phyloP scores from a whole-genome alignment of 192 early-diverging fungal species.

The Coemansia sp. region DNA sequence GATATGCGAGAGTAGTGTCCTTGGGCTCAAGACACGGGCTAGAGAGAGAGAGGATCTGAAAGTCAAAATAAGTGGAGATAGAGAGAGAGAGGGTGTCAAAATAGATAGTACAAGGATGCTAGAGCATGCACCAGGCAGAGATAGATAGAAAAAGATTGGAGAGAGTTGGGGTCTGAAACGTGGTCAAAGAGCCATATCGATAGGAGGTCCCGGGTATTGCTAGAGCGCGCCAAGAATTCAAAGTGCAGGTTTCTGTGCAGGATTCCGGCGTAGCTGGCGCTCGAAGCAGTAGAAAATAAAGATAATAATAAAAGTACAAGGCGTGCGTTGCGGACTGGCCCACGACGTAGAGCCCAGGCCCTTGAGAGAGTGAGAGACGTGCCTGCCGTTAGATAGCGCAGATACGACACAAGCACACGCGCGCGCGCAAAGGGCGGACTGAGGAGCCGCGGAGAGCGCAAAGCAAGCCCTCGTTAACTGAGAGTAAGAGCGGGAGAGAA shows the following conservation, averaged over 20 bases:
- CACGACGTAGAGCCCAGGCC: slow-evolving; percentile 7
- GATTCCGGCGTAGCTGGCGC: neutral
- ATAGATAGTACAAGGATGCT: slow-evolving; percentile 10
- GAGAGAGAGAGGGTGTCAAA: neutral
- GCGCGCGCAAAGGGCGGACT: neutral
- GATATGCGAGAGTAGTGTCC: neutral
- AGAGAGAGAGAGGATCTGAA: neutral
- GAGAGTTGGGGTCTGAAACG: neutral
- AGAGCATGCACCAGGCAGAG: slow-evolving; percentile 3
- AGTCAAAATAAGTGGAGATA: slow-evolving; percentile 4
- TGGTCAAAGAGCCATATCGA: slow-evolving; percentile 2
- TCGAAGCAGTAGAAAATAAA: neutral
- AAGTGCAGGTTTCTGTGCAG: neutral
- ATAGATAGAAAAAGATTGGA: neutral
- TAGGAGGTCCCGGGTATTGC: neutral
- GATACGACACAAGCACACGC: neutral
- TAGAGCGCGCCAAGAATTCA: neutral
- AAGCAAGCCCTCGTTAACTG: slow-evolving; percentile 10
- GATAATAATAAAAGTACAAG: slow-evolving; percentile 5
- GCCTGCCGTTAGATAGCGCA: slow-evolving; percentile 8
- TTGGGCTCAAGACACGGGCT: neutral
- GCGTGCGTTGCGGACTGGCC: slow-evolving; percentile 11
- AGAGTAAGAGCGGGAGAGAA: neutral
- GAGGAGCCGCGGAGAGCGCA: slow-evolving; percentile 11
- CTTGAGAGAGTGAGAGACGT: neutral